Conservation (phyloP, 176 grass and related monocot species). For the Elaeis guineensis region DNA sequence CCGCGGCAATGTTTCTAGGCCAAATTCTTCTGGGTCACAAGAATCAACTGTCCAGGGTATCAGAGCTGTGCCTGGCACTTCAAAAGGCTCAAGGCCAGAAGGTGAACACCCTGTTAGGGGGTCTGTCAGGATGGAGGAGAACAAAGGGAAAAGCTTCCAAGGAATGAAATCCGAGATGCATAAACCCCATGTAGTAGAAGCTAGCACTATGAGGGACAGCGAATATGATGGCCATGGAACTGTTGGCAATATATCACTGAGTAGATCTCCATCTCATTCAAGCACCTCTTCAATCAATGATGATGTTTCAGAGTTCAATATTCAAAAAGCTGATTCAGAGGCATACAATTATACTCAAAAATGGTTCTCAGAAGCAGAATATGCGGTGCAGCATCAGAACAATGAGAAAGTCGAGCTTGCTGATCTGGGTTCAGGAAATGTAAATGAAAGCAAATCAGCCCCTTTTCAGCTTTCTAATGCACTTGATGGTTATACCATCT, state of each 20-base stretch:
- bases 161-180: background rate
- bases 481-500: slow-evolving; percentile 23
- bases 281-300: slow-evolving; percentile 3
- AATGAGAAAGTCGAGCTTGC: background rate
- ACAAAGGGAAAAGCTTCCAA: background rate
- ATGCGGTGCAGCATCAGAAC: background rate
- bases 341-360: background rate
- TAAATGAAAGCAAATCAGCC: background rate
- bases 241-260: background rate
- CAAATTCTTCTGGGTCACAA: slow-evolving; percentile 28
- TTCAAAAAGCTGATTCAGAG: background rate
- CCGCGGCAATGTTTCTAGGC: slow-evolving; percentile 44
- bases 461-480: slow-evolving; percentile 22
- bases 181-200: background rate
- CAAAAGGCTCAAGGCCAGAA: slow-evolving; percentile 23
- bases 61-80: background rate
- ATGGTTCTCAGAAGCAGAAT: background rate
- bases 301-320: background rate
- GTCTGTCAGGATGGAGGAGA: slow-evolving; percentile 6
- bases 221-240: too few species aligned
- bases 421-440: too few species aligned
- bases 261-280: slow-evolving; percentile 21
- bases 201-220: background rate
- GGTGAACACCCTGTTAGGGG: slow-evolving; percentile 10
- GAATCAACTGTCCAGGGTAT: slow-evolving; percentile 20